Base-by-base conservation (phyloP, 495 filamentous ascomycete genomes). In the Talaromyces ruber region DNA sequence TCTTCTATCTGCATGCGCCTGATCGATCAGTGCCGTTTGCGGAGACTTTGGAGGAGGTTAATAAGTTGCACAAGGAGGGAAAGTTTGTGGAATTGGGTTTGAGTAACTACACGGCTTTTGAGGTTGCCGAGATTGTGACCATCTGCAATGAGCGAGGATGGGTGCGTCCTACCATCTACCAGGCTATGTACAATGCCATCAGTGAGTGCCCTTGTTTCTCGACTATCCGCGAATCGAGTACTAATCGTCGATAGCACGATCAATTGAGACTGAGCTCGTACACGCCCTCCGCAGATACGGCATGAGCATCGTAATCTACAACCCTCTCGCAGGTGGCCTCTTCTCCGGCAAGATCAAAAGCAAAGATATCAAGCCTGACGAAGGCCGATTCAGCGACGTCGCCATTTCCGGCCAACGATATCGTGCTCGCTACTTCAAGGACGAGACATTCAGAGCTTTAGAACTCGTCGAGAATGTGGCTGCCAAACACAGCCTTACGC, bases 81-180 rank as follows among this genome's bases (percentile, higher is more conserved):
- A 96, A 93, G 67, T 97, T 97, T 69, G 85, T 90, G 18, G 79
- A 84, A 59, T 76, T 97, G 26, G 92, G 91, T 22, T 71, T 97
- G 65, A 87, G 83, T 60, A 97, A 97, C 73, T 96, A 85, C 68
- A 90, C 92, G 3, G 85, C 92, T 7, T 96, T 89, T 68, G 92
- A 97, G 73, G 91, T 97, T 9, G 93, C 93, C 3, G 93, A 97
- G 79, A 80, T 96, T 22, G 90, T 88, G 4, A 82, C 91, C 60
- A 84, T 86, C n/a, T 94, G 90, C 76, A 86, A 87, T 64, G 84
- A 89, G 74, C 85, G 88, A 64, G 85, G 85, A n/a, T 89, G 82
- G 81, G 78, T 85, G 59, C 81, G 81, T 34, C 84, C 84, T 0
- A 79, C 76, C 12, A 85, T 85, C n/a, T 88, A 83, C 68, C 84